Base-by-base conservation (phyloP, 2,329 filamentous ascomycete genomes). In the Dichotomopilus funicola region DNA sequence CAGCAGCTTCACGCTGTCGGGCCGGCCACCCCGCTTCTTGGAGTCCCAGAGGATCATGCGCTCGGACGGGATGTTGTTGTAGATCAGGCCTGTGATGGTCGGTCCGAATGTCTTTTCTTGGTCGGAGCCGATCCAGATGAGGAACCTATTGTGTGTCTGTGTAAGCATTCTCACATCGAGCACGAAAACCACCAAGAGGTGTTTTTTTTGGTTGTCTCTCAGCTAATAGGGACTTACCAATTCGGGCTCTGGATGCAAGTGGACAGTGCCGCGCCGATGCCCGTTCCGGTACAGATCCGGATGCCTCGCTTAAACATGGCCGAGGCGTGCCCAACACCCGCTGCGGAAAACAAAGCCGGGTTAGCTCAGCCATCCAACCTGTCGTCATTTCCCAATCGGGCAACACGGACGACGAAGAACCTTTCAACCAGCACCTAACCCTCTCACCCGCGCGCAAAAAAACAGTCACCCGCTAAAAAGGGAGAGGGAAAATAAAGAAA, bases 251-350 rank as follows among this genome's bases (percentile, higher is more conserved):
- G 71, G 57, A 73, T 73, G 62, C 71, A 73, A 6, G 71, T 73
- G 0, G 71, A 73, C 6, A 73, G 62, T 1, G 71, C 70, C 19
- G 71, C 71, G 1, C 71, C 71, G 49, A 73, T 73, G 13, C 71
- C 71, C 1, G 71, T 73, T 36, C 71, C 71, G 0, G 71, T 73
- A 61, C 71, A 73, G 53, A 73, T 67, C 42, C 71, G 69, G 48
- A 73, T 73, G 19, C 71, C 71, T 52, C 71, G 63, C 61, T 73
- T 73, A 60, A 71, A 73, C 71, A 73, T 73, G 53, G 69, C 69
- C 0, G 71, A 73, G 6, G 71, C 71, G 60, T 73, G 71, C 3
- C 71, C 71, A 51, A 73, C 71, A 38, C 71, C 71, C 51, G 71
- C 71, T 73, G 54, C 51, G 49, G 19, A 27, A 27, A 27, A 27